These are phyloP conservation scores for Candida pseudocylindracea DNA, from an alignment of 1,139 yeast genomes.

Conservation along the genomic window DNA sequence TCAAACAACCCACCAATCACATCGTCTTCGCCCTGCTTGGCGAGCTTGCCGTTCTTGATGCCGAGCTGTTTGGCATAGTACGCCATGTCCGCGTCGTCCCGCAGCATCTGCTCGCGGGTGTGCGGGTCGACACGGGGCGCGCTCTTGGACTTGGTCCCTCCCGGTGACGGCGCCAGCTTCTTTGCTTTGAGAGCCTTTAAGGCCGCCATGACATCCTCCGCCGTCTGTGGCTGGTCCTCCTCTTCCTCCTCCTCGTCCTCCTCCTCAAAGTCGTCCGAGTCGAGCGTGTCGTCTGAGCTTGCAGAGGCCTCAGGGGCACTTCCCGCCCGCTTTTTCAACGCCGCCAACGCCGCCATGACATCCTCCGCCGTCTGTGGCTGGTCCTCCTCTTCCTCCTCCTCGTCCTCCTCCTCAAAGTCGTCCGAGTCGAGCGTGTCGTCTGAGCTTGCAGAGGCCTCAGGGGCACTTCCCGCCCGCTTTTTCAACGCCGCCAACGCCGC, in stretches of 20 bases:
- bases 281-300: neutral
- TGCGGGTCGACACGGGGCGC: constrained; percentile 19
- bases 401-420: too few species aligned
- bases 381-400: constrained; percentile 1
- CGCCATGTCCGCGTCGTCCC: constrained; percentile 61
- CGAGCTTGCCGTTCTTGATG: constrained; percentile 22
- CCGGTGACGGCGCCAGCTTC: constrained; percentile 3
- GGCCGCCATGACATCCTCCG: neutral
- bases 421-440: neutral
- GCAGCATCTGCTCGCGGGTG: constrained; percentile 12
- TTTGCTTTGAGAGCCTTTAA: constrained; percentile 2
- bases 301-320: too few species aligned
- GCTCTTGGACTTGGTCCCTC: constrained; percentile 1
- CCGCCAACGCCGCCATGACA: neutral
- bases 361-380: constrained; percentile 1
- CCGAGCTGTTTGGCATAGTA: constrained; percentile 75
- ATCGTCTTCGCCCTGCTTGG: constrained; percentile 37
- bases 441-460: neutral
- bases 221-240: constrained; percentile 1
- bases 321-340: too few species aligned
- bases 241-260: constrained; percentile 3
- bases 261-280: constrained; percentile 2
- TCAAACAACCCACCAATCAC: too few species aligned
- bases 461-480: too few species aligned
- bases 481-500: constrained; percentile 1